Conservation (phyloP, 768 basidiomycete species). For the Tulasnella sp. region DNA sequence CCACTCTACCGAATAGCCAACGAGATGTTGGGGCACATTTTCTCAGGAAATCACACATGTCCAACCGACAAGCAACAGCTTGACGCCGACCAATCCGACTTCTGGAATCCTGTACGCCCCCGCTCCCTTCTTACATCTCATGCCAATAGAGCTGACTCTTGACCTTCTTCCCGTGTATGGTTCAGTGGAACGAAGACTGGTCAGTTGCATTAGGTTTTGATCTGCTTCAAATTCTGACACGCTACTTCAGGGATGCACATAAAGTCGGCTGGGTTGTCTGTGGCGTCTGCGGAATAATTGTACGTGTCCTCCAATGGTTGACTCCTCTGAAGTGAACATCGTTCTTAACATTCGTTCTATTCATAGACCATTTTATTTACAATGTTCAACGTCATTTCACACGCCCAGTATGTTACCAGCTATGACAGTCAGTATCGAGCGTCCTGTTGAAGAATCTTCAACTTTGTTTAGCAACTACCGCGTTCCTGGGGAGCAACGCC, state of each 20-base stretch:
- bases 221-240: background rate
- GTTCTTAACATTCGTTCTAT: background rate
- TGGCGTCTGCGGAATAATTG: background rate
- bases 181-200: background rate
- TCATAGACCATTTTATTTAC: background rate
- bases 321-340: no score
- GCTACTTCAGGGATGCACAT: background rate
- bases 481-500: slow-evolving; percentile 68
- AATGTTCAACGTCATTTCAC: background rate
- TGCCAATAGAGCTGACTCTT: background rate
- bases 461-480: slow-evolving; percentile 53
- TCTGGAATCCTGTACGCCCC: background rate
- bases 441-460: background rate
- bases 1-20: background rate
- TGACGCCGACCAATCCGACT: background rate
- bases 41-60: background rate
- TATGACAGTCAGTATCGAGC: background rate
- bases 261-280: background rate
- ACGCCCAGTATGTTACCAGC: background rate
- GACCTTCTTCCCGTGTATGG: background rate
- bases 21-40: background rate
- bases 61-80: background rate
- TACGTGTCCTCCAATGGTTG: background rate
- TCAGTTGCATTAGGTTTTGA: background rate
- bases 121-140: background rate